These are phyloP conservation scores for Atalantia buxifolia DNA, from an alignment of 345 rosid genomes.

Conservation along the genomic window DNA sequence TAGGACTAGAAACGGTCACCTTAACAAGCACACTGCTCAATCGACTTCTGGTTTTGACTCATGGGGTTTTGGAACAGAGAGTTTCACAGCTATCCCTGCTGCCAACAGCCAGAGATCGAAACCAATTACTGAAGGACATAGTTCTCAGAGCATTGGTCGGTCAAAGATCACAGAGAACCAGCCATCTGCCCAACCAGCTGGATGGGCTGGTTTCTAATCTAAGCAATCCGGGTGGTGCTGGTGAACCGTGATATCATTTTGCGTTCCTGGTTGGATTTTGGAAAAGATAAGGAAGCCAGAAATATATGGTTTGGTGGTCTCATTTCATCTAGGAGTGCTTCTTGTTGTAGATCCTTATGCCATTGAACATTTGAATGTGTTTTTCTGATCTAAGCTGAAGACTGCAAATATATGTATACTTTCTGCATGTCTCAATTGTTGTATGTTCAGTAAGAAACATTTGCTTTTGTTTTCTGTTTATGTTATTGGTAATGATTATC, in stretches of 20 bases:
- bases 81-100: conserved; percentile 54
- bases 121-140: conserved; percentile 45
- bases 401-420: conserved; percentile 9
- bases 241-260: not conserved
- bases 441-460: conserved; percentile 3
- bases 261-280: not conserved
- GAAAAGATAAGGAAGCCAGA: not conserved
- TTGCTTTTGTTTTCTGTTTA: not conserved
- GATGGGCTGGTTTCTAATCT: conserved; percentile 94
- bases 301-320: not conserved
- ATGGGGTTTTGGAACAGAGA: conserved; percentile 87
- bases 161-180: conserved; percentile 44
- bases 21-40: conserved; percentile 47
- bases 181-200: conserved; percentile 75
- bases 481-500: too few relatives aligned
- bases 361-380: conserved; percentile 8
- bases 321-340: conserved; percentile 2
- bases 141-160: conserved; percentile 38
- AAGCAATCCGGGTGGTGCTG: not conserved
- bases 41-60: conserved; percentile 45
- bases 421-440: conserved; percentile 11
- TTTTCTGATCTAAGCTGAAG: not conserved
- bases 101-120: conserved; percentile 30
- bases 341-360: conserved; percentile 4
- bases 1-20: conserved; percentile 43